A percentile compares a stretch with the other conserved stretches of the same genome.
Evolutionary conservation across 331 rosid species (phyloP).

Genomic region (Malus hybrid): DNA sequence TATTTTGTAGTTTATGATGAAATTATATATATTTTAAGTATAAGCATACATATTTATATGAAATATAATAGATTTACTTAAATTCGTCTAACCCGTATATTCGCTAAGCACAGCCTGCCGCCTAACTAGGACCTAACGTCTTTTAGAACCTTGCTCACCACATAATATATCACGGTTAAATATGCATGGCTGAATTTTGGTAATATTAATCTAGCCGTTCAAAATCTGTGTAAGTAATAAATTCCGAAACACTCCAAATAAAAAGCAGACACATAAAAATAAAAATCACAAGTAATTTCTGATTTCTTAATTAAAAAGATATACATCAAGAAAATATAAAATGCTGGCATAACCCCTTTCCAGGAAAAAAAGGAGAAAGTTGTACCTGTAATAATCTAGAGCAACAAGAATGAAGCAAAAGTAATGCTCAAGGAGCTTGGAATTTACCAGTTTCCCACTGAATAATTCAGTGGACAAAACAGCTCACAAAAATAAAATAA

Average conservation of each 20-base stretch:
- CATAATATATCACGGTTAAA: no score
- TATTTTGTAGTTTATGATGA: no score
- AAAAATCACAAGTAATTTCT: background rate
- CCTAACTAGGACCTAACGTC: fast-evolving
- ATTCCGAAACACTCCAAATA: no score
- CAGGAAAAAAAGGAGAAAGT: conserved; percentile 21
- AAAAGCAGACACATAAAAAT: background rate
- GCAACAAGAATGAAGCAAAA: conserved; percentile 2
- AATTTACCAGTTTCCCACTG: conserved; percentile 39
- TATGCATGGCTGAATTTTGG: background rate
- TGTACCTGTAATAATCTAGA: conserved; percentile 34
- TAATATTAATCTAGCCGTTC: background rate
- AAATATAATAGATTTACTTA: no score
- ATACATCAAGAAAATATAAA: conserved; percentile 8
- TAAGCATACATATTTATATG: no score
- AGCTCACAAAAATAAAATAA: background rate
- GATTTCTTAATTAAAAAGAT: background rate
- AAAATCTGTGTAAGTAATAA: no score
- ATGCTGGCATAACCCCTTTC: conserved; percentile 25
- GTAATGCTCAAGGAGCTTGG: background rate
- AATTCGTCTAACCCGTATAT: no score
- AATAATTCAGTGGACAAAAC: background rate
- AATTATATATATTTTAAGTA: no score
- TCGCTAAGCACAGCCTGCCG: fast-evolving
- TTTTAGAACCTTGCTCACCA: no score